Evolutionary conservation across 2,329 filamentous ascomycete genomes (phyloP).

Genomic region (Polytolypa hystricis): DNA sequence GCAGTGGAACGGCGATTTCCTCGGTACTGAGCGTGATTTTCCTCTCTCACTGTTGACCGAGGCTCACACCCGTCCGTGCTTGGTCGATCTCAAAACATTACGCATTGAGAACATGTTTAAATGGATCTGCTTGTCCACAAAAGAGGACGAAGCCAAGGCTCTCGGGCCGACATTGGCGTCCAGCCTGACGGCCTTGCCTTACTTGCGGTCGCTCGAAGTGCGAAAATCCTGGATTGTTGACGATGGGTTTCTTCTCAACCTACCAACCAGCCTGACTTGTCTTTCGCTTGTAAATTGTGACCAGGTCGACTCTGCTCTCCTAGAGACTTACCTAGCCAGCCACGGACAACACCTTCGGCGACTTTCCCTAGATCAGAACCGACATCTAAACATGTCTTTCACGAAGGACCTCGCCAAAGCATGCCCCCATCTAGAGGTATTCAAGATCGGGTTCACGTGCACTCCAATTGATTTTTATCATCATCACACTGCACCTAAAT

Average conservation of each 20-base stretch:
- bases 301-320: constrained; percentile 55
- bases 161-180: constrained; percentile 26
- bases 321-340: constrained; percentile 53
- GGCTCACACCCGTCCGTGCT: constrained; percentile 47
- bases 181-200: constrained; percentile 47
- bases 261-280: constrained; percentile 55
- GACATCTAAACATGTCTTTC: constrained; percentile 65
- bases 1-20: constrained; percentile 46
- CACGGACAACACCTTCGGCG: constrained; percentile 58
- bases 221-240: constrained; percentile 65
- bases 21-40: constrained; percentile 22
- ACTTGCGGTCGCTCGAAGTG: constrained; percentile 58
- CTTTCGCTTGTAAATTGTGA: constrained; percentile 72
- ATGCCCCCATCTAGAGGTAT: constrained; percentile 59
- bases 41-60: constrained; percentile 39
- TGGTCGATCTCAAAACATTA: constrained; percentile 32
- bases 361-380: constrained; percentile 66
- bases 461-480: constrained; percentile 32
- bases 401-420: constrained; percentile 52
- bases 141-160: neutral
- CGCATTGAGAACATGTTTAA: constrained; percentile 25
- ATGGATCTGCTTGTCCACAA: neutral
- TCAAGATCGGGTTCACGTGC: constrained; percentile 69
- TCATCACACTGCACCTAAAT: constrained; percentile 63
- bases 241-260: constrained; percentile 51